phyloP scores from a whole-genome alignment of 495 filamentous ascomycete genomes.

The Aspergillus indologenus region DNA sequence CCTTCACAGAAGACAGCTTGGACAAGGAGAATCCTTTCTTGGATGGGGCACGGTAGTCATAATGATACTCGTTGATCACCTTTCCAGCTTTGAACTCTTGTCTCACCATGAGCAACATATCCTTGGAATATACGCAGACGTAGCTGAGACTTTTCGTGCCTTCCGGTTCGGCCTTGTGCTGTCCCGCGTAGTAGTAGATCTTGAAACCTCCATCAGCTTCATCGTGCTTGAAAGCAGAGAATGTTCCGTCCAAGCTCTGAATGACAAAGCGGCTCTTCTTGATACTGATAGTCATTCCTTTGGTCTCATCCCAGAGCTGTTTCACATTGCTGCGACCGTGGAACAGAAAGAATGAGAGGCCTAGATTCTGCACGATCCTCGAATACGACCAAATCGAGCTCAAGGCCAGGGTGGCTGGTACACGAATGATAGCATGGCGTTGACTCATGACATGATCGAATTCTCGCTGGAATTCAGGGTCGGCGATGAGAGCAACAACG shows the following conservation, averaged over 20 bases:
- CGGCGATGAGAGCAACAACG: conserved; percentile 51
- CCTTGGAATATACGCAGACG: conserved; percentile 48
- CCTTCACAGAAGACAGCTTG: conserved; percentile 28
- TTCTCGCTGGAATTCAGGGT: conserved; percentile 59
- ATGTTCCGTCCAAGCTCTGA: conserved; percentile 44
- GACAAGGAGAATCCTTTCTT: conserved; percentile 35
- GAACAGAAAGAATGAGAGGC: conserved; percentile 50
- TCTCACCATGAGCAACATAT: conserved; percentile 45
- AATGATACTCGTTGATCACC: conserved; percentile 49
- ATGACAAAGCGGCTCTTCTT: conserved; percentile 45
- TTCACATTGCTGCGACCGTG: conserved; percentile 44
- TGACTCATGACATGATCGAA: conserved; percentile 46
- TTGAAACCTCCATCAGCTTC: conserved; percentile 41
- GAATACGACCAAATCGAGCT: conserved; percentile 51
- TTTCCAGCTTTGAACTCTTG: conserved; percentile 48
- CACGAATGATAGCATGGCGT: conserved; percentile 34
- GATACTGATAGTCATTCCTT: conserved; percentile 46
- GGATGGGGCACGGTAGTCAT: conserved; percentile 41
- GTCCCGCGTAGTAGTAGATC: conserved; percentile 45
- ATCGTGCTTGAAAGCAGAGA: conserved; percentile 47
- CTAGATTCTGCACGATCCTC: conserved; percentile 35
- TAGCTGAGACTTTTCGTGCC: conserved; percentile 39
- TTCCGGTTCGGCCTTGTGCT: conserved; percentile 43
- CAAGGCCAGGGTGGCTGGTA: conserved; percentile 37
- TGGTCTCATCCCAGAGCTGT: conserved; percentile 45